Base-by-base conservation (phyloP, 169 alveolate genomes). In the Plasmodium gaboni region DNA sequence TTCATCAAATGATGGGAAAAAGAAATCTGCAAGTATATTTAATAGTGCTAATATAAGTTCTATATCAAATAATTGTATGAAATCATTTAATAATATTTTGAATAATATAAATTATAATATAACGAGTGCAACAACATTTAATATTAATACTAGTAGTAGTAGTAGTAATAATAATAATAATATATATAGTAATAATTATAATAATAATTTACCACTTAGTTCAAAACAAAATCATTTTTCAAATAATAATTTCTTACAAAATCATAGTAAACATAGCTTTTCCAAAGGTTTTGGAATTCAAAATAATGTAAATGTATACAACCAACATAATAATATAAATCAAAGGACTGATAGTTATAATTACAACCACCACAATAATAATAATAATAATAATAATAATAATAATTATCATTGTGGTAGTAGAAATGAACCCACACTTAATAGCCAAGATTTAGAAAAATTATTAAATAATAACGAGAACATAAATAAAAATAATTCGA, bases 21-120 rank as follows among this genome's bases (percentile, higher is more conserved):
- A 86, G 46, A 86, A 86, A 61, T 69, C 87, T 13, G n/a, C 22
- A 9, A 42, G 53, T 15, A 44, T 86, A 60, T 86, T 86, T 59
- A 86, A 86, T 26, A 65, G 92, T 22, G 19, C 92, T 26, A 86
- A 86, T 55, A 86, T 86, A 38, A 86, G 87, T 61, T 48, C 74
- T 9, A 42, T 86, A 50, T 86, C 92, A 51, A 86, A 60, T 61
- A 70, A 57, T 38, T 86, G 92, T 51, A 60, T 70, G 69, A 86
- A 86, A 42, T 86, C 92, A 53, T 69, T 86, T 65, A 86, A 51
- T 59, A 71, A 86, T 15, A 70, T 86, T 63, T 9, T 86, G 24
- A 86, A 28, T 44, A 86, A 59, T 70, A 86, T 86, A 6, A 86
- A 86, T 64, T 60, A 64, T 24, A 70, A 59, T 28, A 64, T 70